Evolutionary conservation across 2,329 filamentous ascomycete species (phyloP).

Genomic region (Epichloe glyceriae): DNA sequence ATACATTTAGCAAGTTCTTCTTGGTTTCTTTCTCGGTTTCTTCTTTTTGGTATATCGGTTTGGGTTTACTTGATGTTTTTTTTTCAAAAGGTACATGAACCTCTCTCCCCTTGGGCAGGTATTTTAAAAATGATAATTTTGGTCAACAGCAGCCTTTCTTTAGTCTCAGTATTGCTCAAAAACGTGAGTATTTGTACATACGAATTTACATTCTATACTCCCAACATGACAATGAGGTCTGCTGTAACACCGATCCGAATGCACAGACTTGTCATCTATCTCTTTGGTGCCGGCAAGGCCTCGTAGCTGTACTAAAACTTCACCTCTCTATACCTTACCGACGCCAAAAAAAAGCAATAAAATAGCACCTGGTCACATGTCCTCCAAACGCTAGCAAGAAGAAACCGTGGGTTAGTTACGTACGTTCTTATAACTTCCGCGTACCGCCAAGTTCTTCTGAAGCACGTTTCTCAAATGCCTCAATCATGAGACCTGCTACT

Average conservation of each 20-base stretch:
- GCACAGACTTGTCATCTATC: neutral
- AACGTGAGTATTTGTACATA: neutral
- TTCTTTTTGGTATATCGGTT: neutral
- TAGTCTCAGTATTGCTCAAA: neutral
- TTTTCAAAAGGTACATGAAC: neutral
- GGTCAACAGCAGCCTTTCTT: neutral
- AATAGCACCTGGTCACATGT: no score
- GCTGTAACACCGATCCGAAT: neutral
- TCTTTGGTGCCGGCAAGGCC: no score
- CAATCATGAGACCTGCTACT: slow-evolving; percentile 78
- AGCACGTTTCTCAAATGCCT: slow-evolving; percentile 80
- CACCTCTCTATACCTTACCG: no score
- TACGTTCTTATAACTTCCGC: neutral
- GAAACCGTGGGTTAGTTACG: no score
- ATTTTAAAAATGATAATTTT: neutral
- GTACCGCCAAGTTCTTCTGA: slow-evolving; percentile 25
- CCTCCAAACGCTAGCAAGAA: no score
- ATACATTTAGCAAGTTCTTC: neutral
- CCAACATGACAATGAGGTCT: neutral
- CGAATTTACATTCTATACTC: neutral
- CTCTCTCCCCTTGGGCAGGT: neutral
- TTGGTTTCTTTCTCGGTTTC: neutral
- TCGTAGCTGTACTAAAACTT: no score
- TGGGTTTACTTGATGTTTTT: neutral
- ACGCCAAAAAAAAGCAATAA: no score